Evolutionary conservation across 2,329 filamentous ascomycete genomes (phyloP).

Genomic region (Penicillium sp.): DNA sequence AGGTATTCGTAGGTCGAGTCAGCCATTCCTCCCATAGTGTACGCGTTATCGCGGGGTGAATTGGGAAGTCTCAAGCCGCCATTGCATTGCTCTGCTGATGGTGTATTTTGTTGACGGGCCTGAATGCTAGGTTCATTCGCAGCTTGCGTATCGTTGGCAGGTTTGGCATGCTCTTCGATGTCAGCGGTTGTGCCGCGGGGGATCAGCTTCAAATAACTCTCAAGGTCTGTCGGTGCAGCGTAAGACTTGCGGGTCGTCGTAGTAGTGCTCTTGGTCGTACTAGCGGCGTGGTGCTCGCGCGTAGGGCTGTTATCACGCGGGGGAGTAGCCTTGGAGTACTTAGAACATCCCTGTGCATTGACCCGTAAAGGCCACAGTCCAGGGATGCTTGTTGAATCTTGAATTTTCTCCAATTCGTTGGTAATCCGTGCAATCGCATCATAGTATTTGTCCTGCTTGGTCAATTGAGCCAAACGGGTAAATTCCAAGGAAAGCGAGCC

Average conservation of each 20-base stretch:
- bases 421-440: slow-evolving; percentile 86
- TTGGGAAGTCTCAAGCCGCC: slow-evolving; percentile 41
- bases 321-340: slow-evolving; percentile 46
- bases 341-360: slow-evolving; percentile 77
- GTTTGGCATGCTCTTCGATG: slow-evolving; percentile 30
- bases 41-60: slow-evolving; percentile 36
- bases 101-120: slow-evolving; percentile 10
- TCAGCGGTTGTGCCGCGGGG: slow-evolving; percentile 21
- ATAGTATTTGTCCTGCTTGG: slow-evolving; percentile 78
- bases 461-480: slow-evolving; percentile 82
- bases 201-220: slow-evolving; percentile 29
- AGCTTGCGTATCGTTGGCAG: slow-evolving; percentile 26
- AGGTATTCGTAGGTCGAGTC: slow-evolving; percentile 54
- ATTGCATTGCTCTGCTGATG: slow-evolving; percentile 35
- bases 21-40: slow-evolving; percentile 46
- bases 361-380: slow-evolving; percentile 78
- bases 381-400: slow-evolving; percentile 67
- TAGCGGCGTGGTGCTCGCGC: slow-evolving; percentile 6
- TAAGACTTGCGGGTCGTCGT: slow-evolving; percentile 9
- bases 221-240: slow-evolving; percentile 23
- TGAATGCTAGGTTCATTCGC: slow-evolving; percentile 1
- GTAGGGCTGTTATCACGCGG: slow-evolving; percentile 16
- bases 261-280: slow-evolving; percentile 1
- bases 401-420: slow-evolving; percentile 71
- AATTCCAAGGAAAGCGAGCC: slow-evolving; percentile 85